Base-by-base conservation (phyloP, 768 basidiomycete species). In the Suillus subluteus region DNA sequence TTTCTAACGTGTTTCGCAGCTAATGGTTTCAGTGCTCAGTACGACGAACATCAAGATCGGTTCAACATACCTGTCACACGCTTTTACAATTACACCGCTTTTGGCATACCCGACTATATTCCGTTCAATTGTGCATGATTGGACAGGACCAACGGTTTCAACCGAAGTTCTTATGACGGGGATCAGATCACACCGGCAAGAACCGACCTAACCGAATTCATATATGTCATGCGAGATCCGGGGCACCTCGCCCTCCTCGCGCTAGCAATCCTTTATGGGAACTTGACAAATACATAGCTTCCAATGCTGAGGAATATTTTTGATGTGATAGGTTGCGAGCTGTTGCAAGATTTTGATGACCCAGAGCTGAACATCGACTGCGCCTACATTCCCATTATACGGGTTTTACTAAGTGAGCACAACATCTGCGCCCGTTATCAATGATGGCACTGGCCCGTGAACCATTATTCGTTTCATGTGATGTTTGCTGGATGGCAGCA, bases 61-160 rank as follows among this genome's bases (percentile, higher is more conserved):
- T 35, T n/a, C 55, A 37, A 13, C 32, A 21, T 21, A 35, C 55
- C 21, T 35, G 32, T 35, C 32, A 35, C 55, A 56, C 55, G 35
- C 55, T 56, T 56, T 37, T n/a, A 54, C 8, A 56, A 56, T 50
- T 50, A 50, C 32, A 56, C 55, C 21, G 32, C 55, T 56, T 56
- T 56, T 56, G 32, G 21, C 6, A n/a, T n/a, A 13, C 12, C 52
- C 8, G 52, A 30, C 52, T 32, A 54, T 54, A 3, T 30, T 15
- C 50, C 18, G 30, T 32, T 18, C 30, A 21, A 32, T 48, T 15
- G 50, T 8, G 7, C 50, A 52, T 52, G 50, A 35, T 35, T 52
- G 52, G 30, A 30, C 26, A 30, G 26, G 18, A 35, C 11, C 55
- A 26, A 15, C 50, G 48, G 32, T 21, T 56, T 56, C 6, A 35